Percentiles rank a stretch among this genome's conserved stretches.
phyloP scores from a whole-genome alignment of 2,329 filamentous ascomycete species.

The Neopestalotiopsis sp. region DNA sequence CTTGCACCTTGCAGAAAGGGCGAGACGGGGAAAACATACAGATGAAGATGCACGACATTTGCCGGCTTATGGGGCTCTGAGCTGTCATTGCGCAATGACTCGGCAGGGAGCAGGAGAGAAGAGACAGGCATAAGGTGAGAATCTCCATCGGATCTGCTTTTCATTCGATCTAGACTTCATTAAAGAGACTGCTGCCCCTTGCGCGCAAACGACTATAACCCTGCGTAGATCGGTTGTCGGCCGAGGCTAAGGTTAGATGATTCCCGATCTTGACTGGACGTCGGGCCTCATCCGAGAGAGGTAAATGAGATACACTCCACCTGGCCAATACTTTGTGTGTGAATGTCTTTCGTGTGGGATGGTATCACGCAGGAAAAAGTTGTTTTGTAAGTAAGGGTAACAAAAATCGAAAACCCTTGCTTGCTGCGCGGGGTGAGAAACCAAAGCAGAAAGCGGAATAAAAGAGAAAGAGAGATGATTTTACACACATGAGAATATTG shows the following conservation, averaged over 20 bases:
- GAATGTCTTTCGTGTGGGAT: background rate
- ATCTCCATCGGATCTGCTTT: background rate
- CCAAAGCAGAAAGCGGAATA: background rate
- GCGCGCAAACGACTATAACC: background rate
- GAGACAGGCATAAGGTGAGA: background rate
- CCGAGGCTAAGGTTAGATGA: background rate
- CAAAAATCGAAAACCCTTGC: background rate
- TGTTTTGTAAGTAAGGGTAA: background rate
- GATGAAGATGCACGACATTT: background rate
- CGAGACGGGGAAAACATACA: background rate
- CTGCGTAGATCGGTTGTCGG: background rate
- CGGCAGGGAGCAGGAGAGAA: background rate
- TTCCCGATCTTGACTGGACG: background rate
- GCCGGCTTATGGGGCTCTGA: background rate
- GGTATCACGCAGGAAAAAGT: background rate
- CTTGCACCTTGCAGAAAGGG: background rate
- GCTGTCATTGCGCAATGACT: background rate
- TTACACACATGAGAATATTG: background rate
- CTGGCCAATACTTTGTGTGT: background rate
- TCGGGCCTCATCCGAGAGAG: background rate
- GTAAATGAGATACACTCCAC: background rate
- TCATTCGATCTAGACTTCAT: background rate
- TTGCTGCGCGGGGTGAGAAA: background rate
- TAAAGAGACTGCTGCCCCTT: background rate
- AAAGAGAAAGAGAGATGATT: background rate